phyloP scores from a whole-genome alignment of 164 flowering plant species.

The Platanus orientalis region DNA sequence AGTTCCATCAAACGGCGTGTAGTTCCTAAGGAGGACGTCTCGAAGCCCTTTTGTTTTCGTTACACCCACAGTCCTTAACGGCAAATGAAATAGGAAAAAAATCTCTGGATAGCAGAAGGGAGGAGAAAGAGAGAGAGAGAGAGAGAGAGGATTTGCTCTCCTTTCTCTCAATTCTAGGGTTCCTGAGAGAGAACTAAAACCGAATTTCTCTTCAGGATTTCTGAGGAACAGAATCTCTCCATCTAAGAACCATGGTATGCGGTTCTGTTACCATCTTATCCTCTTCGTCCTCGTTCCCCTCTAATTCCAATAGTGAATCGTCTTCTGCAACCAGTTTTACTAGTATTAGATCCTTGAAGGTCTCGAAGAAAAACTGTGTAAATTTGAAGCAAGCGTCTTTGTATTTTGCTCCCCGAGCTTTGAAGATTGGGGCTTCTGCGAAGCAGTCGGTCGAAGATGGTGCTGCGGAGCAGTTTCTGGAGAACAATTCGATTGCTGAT shows the following conservation, averaged over 20 bases:
- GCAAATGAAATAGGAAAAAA: not conserved
- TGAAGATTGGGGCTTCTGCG: conserved; percentile 16
- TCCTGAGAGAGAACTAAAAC: no score
- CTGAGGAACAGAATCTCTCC: not conserved
- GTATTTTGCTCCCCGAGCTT: not conserved
- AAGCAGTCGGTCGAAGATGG: conserved; percentile 34
- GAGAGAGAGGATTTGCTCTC: no score
- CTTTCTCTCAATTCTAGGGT: no score
- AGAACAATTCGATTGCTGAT: conserved; percentile 76
- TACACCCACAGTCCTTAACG: no score
- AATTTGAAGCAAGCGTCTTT: not conserved
- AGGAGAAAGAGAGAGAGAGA: not conserved
- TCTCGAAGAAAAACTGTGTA: conserved; percentile 10
- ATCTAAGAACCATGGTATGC: conserved; percentile 29
- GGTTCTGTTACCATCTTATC: conserved; percentile 32
- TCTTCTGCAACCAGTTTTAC: conserved; percentile 7
- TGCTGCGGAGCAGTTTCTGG: conserved; percentile 42
- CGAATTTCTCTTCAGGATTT: not conserved
- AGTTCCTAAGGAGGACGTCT: no score
- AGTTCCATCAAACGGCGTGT: no score
- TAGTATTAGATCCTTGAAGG: conserved; percentile 9
- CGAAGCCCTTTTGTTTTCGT: no score
- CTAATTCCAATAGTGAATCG: conserved; percentile 22
- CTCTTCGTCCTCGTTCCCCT: conserved; percentile 29
- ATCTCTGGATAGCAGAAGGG: not conserved